phyloP scores from a whole-genome alignment of 1,139 yeast species.

The Arxiozyma slooffiae region DNA sequence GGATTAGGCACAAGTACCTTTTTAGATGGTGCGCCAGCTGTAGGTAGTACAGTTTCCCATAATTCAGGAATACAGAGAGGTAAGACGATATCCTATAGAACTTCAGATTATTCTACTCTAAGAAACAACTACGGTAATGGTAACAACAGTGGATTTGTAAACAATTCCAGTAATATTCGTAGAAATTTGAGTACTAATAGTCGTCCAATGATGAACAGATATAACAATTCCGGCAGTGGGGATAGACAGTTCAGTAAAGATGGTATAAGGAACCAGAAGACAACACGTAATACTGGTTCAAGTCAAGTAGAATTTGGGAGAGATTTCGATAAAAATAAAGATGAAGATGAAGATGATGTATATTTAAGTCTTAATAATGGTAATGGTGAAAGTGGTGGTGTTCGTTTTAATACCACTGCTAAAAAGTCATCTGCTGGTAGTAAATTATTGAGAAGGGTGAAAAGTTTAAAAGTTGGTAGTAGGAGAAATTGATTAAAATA shows the following conservation, averaged over 20 bases:
- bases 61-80: slow-evolving; percentile 5
- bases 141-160: slow-evolving; percentile 6
- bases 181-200: slow-evolving; percentile 11
- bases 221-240: not conserved
- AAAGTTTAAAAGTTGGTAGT: slow-evolving; percentile 69
- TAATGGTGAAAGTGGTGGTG: slow-evolving; percentile 9
- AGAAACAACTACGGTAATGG: slow-evolving; percentile 2
- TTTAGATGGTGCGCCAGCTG: slow-evolving; percentile 92
- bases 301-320: slow-evolving; percentile 1
- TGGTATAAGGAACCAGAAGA: slow-evolving; percentile 3
- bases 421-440: slow-evolving; percentile 32
- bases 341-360: slow-evolving; percentile 33
- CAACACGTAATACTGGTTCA: slow-evolving; percentile 3
- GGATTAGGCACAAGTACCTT: slow-evolving; percentile 92
- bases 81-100: slow-evolving; percentile 5
- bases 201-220: slow-evolving; percentile 7
- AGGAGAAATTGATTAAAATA: slow-evolving; percentile 14
- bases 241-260: not conserved
- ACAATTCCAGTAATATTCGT: slow-evolving; percentile 6
- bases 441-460: slow-evolving; percentile 70
- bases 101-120: not conserved
- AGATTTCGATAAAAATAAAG: slow-evolving; percentile 5
- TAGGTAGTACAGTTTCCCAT: slow-evolving; percentile 38
- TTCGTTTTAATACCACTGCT: slow-evolving; percentile 17
- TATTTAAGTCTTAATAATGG: slow-evolving; percentile 9